Conservation (phyloP, 441 rosid genomes). For the Pelargonium citronellum region DNA sequence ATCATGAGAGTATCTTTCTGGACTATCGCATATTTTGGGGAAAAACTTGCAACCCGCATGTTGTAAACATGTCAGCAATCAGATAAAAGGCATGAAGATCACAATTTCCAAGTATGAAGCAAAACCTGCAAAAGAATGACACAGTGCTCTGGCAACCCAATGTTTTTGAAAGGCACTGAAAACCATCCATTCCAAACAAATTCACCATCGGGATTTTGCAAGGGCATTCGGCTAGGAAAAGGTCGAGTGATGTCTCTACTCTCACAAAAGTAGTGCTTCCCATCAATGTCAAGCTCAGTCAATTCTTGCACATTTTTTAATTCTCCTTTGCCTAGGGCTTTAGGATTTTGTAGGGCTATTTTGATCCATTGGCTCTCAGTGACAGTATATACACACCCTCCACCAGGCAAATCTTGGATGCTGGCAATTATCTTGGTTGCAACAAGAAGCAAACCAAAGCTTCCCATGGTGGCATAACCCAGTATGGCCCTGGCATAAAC, state of each 20-base stretch:
- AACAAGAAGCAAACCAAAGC: slow-evolving; percentile 72
- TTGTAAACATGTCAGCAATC: slow-evolving; percentile 11
- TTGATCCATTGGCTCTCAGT: slow-evolving; percentile 83
- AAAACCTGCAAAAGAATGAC: slow-evolving; percentile 92
- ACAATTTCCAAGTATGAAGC: slow-evolving; percentile 22
- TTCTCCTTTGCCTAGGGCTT: slow-evolving; percentile 84
- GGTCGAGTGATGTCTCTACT: slow-evolving; percentile 82
- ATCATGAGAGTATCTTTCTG: background rate
- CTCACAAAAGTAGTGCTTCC: slow-evolving; percentile 89
- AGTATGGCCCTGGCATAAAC: slow-evolving; percentile 62
- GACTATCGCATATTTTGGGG: slow-evolving; percentile 8
- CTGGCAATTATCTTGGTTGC: slow-evolving; percentile 68
- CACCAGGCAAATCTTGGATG: slow-evolving; percentile 81
- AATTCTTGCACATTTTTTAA: slow-evolving; percentile 76
- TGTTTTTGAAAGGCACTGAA: slow-evolving; percentile 58
- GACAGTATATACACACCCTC: slow-evolving; percentile 82
- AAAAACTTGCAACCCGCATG: slow-evolving; percentile 11
- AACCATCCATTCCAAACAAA: slow-evolving; percentile 96
- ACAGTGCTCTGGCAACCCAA: slow-evolving; percentile 65
- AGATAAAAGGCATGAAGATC: slow-evolving; percentile 25
- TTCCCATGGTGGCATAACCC: slow-evolving; percentile 83
- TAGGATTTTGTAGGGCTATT: slow-evolving; percentile 68
- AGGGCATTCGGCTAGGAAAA: slow-evolving; percentile 73
- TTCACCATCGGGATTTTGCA: slow-evolving; percentile 72
- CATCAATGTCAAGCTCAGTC: slow-evolving; percentile 84